Evolutionary conservation across 495 filamentous ascomycete species (phyloP), one percentile per base, ranked within the genome.

Genomic region (Bombardia bombarda): DNA sequence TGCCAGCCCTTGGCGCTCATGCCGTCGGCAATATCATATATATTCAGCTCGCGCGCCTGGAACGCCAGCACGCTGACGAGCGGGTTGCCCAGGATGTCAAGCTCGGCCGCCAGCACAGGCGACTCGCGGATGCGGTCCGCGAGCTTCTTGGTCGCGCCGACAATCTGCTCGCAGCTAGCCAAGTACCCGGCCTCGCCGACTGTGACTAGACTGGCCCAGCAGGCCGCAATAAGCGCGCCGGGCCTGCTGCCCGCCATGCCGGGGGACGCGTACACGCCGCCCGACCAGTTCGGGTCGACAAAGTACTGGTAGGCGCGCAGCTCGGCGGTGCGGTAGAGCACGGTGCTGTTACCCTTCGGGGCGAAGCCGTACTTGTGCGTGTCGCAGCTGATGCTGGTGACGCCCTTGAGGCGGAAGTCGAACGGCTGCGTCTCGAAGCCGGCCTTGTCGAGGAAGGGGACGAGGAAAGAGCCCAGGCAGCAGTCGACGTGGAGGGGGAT

Each of bases 331-430:
- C 93, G 87, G 71, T 97, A 97, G 41, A 99, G 77, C 14, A 95
- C 66, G 7, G 88, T 90, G 21, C 81, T 87, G 70, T 92, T 97
- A 42, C 92, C 92, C 66, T 97, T 97, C 18, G 92, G 92, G 0
- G 92, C 93, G 63, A 99, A 99, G 19, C 92, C 92, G 61, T 99
- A 98, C 63, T 98, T 98, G 69, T 98, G 92, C 22, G 92, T 99
- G 60, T 99, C 92, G 57, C 90, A 94, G 52, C 78, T 84, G 62
- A 99, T 96, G 57, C 80, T 86, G 4, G 93, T 96, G 42, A 99
- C 93, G 57, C 92, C 92, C 42, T 84, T 84, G 43, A 92, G 78
- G 25, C 82, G 79, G 79, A 99, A 99, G 65, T 99, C 93, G 58
- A 96, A 97, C 13, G 78, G 82, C 47, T 80, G 77, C 20, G 83